Percentiles rank a stretch among this genome's conserved stretches.
phyloP scores from a whole-genome alignment of 2,329 filamentous ascomycete species.

The Bretziella fagacearum region DNA sequence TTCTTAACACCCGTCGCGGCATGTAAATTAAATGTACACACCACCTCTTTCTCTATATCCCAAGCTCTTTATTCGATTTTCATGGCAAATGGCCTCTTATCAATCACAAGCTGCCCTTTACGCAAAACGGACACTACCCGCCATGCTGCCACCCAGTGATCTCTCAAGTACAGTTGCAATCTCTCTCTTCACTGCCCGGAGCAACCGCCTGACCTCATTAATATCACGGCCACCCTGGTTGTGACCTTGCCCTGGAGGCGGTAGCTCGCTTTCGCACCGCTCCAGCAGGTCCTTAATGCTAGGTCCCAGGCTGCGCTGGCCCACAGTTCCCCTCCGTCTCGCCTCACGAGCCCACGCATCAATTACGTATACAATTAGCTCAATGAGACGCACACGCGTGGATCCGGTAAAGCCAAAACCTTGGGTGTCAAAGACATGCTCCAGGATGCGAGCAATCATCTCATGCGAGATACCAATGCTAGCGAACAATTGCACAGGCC shows the following conservation, averaged over 20 bases:
- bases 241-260: slow-evolving; percentile 23
- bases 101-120: slow-evolving; percentile 18
- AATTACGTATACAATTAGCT: slow-evolving; percentile 35
- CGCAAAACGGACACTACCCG: slow-evolving; percentile 30
- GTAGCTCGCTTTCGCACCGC: slow-evolving; percentile 31
- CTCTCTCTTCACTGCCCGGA: slow-evolving; percentile 28
- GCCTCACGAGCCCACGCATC: slow-evolving; percentile 33
- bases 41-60: not conserved
- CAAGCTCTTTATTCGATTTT: not conserved
- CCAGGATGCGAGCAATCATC: slow-evolving; percentile 38
- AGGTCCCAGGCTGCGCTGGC: slow-evolving; percentile 22
- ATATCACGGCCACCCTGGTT: slow-evolving; percentile 31
- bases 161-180: slow-evolving; percentile 29
- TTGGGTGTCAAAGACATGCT: slow-evolving; percentile 40
- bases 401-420: slow-evolving; percentile 40
- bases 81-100: not conserved
- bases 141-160: slow-evolving; percentile 19
- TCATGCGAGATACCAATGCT: slow-evolving; percentile 39
- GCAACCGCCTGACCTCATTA: slow-evolving; percentile 26
- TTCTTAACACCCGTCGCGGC: not conserved
- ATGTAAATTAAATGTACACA: slow-evolving; percentile 10
- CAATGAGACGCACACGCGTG: slow-evolving; percentile 32
- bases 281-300: slow-evolving; percentile 34
- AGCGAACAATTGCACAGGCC: slow-evolving; percentile 41
- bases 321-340: slow-evolving; percentile 24